Evolutionary conservation across 228 moss, liverwort and hornwort genomes (phyloP).

Genomic region (Sphagnum fallax): DNA sequence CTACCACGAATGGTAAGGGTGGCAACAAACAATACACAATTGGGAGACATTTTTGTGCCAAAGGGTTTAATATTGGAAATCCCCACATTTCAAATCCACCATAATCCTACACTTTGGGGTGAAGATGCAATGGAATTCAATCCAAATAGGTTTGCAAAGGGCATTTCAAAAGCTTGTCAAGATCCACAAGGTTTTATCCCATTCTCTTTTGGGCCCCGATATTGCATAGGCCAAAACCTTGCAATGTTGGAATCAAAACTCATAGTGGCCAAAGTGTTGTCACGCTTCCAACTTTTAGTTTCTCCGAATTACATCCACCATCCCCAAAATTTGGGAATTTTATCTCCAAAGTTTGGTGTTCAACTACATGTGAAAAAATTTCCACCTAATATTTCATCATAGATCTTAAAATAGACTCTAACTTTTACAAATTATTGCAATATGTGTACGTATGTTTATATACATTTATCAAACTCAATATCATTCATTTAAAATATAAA

Average conservation of each 20-base stretch:
- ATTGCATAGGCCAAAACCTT: slow-evolving; percentile 43
- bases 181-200: slow-evolving; percentile 35
- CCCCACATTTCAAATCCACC: slow-evolving; percentile 25
- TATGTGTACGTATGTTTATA: no score
- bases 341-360: slow-evolving; percentile 25
- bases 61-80: slow-evolving; percentile 33
- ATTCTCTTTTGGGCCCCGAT: slow-evolving; percentile 31
- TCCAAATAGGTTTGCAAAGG: slow-evolving; percentile 42
- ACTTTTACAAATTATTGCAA: no score
- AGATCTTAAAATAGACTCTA: no score
- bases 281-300: slow-evolving; percentile 21
- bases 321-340: slow-evolving; percentile 16
- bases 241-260: slow-evolving; percentile 45
- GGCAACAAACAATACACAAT: slow-evolving; percentile 23
- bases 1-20: slow-evolving; percentile 17
- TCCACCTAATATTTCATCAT: no score
- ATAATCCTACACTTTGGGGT: slow-evolving; percentile 42
- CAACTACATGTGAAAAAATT: slow-evolving; percentile 18
- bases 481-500: no score
- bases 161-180: slow-evolving; percentile 35
- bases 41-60: slow-evolving; percentile 29
- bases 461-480: no score
- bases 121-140: slow-evolving; percentile 38
- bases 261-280: slow-evolving; percentile 33
- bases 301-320: slow-evolving; percentile 34